phyloP scores from a whole-genome alignment of 2,329 filamentous ascomycete species.

The Paecilomyces variotii region DNA sequence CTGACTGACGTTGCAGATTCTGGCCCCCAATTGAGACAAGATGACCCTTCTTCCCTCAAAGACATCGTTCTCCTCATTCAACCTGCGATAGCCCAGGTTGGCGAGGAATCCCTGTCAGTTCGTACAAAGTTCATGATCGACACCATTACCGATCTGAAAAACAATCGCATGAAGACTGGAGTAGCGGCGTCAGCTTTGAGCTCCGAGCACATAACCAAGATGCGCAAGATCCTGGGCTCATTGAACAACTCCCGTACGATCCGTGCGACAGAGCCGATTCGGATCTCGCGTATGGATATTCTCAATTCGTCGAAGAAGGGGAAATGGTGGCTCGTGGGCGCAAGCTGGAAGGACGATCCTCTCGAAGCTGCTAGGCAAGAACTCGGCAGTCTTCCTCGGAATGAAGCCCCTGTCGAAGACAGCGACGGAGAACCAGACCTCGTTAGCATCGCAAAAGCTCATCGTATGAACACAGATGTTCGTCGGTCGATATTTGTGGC shows the following conservation, averaged over 20 bases:
- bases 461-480: conserved; percentile 80
- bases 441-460: conserved; percentile 63
- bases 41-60: conserved; percentile 81
- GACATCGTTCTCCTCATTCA: conserved; percentile 78
- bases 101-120: conserved; percentile 66
- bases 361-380: conserved; percentile 29
- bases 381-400: conserved; percentile 12
- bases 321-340: conserved; percentile 97
- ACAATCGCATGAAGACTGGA: conserved; percentile 77
- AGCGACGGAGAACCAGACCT: conserved; percentile 52
- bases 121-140: conserved; percentile 97
- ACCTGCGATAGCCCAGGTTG: conserved; percentile 58
- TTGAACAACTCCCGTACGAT: conserved; percentile 57
- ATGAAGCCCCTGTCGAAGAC: conserved; percentile 13
- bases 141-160: conserved; percentile 88
- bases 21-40: conserved; percentile 74
- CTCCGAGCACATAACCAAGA: conserved; percentile 74
- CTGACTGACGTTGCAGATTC: conserved; percentile 41
- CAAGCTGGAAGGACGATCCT: conserved; percentile 62
- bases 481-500: conserved; percentile 88
- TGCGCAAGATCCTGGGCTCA: conserved; percentile 79
- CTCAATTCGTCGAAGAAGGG: conserved; percentile 75
- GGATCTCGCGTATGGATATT: conserved; percentile 74
- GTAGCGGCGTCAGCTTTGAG: conserved; percentile 62
- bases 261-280: conserved; percentile 71